Base-by-base conservation (phyloP, 2,329 filamentous ascomycete genomes). In the Laburnicola sp. region DNA sequence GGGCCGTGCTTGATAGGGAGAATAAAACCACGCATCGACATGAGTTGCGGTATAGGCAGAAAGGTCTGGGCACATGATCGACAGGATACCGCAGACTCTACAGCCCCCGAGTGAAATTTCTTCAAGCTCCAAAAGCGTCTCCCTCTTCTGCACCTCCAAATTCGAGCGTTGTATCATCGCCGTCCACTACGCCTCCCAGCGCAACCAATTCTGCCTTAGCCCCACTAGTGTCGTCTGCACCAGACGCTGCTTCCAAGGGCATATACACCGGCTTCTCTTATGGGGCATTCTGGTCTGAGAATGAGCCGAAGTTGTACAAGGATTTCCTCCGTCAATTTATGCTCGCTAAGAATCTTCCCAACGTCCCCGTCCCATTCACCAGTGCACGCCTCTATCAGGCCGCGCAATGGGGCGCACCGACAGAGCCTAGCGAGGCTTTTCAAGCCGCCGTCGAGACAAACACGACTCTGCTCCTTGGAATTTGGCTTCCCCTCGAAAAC, bases 331-430 rank as follows among this genome's bases (percentile, higher is more conserved):
- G 60, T 9, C 54, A 57, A 25, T 70, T 68, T 44, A 54, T 53
- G 26, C 44, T 64, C 2, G 64, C 64, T 2, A 54, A 56, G 11
- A 63, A 57, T 22, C 58, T 69, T 11, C 46, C 46, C 8, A 53
- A 55, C 22, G 58, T 56, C 7, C 42, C 85, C 31, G 74, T 78
- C 5, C 82, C 82, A 39, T 90, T 88, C 76, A 86, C 77, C 62
- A 86, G 82, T 54, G 87, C 85, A 25, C 84, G 87, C 49, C 77
- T 90, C 23, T 91, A 86, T 74, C 46, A 48, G 89, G 86, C 75
- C 86, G 50, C 84, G 88, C 80, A 35, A 45, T 55, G 27, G 41
- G 48, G 2, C 46, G 53, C 3, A 58, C 63, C 80, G 56, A 83
- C 80, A 71, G 78, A 80, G 16, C 82, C 84, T 59, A 90, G 86